Evolutionary conservation across 805 yeast genomes (phyloP).

Genomic region (Pichia rugopelliculosa): DNA sequence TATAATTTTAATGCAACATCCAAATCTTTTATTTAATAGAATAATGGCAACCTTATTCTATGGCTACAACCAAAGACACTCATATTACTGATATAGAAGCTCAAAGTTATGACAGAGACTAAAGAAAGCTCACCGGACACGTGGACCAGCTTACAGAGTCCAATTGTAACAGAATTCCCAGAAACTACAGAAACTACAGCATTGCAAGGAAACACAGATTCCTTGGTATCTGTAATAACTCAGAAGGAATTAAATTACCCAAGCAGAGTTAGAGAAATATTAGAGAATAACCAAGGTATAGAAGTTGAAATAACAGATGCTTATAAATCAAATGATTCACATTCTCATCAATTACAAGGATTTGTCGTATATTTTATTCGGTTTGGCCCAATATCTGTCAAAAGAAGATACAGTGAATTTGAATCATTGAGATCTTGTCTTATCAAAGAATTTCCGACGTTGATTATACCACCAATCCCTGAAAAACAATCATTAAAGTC

Average conservation of each 20-base stretch:
- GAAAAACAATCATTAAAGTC: conserved; percentile 59
- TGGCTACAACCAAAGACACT: neutral
- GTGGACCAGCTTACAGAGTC: neutral
- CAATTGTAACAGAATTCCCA: neutral
- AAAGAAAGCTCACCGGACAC: neutral
- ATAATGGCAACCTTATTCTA: neutral
- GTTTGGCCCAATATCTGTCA: conserved; percentile 51
- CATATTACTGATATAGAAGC: neutral
- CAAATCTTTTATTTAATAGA: neutral
- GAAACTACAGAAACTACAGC: neutral
- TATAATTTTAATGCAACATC: no score
- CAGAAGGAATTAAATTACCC: conserved; percentile 18
- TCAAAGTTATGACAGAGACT: neutral
- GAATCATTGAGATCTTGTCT: conserved; percentile 72
- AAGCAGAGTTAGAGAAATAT: conserved; percentile 21
- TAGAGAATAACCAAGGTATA: conserved; percentile 13
- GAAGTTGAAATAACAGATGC: conserved; percentile 58
- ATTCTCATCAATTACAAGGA: conserved; percentile 29
- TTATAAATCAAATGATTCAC: conserved; percentile 76
- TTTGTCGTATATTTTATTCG: conserved; percentile 80
- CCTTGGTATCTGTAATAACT: conserved; percentile 11
- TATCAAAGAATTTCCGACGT: conserved; percentile 66
- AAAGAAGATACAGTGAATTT: conserved; percentile 88
- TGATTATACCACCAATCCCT: conserved; percentile 90
- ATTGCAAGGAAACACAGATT: neutral